Base-by-base conservation (phyloP, 1,284 basidiomycete species). In the Apiotrichum mycotoxinovorans region DNA sequence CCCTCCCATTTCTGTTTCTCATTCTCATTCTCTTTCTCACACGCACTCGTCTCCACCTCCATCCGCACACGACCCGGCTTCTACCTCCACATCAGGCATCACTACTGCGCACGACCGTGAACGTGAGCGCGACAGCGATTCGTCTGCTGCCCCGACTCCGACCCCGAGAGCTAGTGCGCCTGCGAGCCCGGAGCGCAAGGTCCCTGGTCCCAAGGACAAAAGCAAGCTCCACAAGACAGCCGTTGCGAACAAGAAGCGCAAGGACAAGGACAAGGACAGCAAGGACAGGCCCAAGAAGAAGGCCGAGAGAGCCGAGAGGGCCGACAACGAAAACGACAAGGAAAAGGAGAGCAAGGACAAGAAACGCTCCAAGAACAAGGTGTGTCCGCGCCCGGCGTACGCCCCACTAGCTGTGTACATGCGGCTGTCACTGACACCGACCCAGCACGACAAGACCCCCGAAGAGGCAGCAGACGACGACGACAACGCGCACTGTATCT, bases 401-500 rank as follows among this genome's bases (percentile, higher is more conserved):
- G n/a, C n/a, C n/a, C n/a, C n/a, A n/a, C n/a, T 49, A 4, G 34
- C 12, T 12, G 10, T n/a, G 44, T 46, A 11, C 20, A 15, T 9
- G 20, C 9, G 22, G 15, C 40, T 10, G 3, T n/a, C 20, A 20
- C 20, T 22, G n/a, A n/a, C 18, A 26, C 30, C 34, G n/a, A 34
- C 41, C 30, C 40, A 27, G 42, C 10, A 43, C 23, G 25, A 26
- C 18, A 33, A 14, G 18, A 23, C 25, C 17, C 26, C 26, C 15
- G 25, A 22, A 22, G 33, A 23, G 23, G 23, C 42, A 11, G 42
- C 25, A 4, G 46, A 23, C 14, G 25, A 44, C 33, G 68, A 71
- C 34, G 49, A 60, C n/a, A 61, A 60, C 17, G 52, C 66, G 3
- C 74, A 70, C 51, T 75, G 75, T 44, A 57, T 75, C 38, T 77